A percentile compares a stretch with the other conserved stretches of the same genome.
phyloP scores from a whole-genome alignment of 441 rosid species.

The Corymbia citriodora region DNA sequence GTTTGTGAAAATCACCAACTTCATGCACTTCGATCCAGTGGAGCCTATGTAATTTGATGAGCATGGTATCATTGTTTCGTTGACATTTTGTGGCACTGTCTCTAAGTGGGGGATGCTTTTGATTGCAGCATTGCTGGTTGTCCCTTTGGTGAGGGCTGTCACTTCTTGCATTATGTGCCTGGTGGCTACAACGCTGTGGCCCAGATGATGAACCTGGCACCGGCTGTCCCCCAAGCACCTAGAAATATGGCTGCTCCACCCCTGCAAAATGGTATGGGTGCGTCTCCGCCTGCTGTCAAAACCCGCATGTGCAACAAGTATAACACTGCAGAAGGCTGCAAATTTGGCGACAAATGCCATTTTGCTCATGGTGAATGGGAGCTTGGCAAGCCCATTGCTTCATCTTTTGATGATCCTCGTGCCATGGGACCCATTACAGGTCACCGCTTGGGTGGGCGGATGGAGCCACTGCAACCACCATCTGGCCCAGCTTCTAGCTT shows the following conservation, averaged over 20 bases:
- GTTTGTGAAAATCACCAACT: neutral
- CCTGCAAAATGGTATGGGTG: constrained; percentile 33
- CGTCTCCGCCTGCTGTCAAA: constrained; percentile 33
- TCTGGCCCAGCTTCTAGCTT: constrained; percentile 43
- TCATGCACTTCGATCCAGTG: neutral
- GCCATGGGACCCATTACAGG: constrained; percentile 34
- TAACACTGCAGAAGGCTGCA: constrained; percentile 63
- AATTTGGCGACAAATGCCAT: constrained; percentile 62
- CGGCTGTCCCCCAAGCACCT: constrained; percentile 25
- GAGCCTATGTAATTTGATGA: neutral
- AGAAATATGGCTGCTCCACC: constrained; percentile 30
- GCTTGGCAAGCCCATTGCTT: constrained; percentile 41
- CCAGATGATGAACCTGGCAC: constrained; percentile 56
- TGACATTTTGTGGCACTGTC: neutral
- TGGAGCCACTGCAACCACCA: constrained; percentile 24
- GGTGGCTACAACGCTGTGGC: constrained; percentile 78
- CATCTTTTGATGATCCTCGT: constrained; percentile 42
- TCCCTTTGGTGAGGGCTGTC: constrained; percentile 88
- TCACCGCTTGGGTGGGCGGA: constrained; percentile 29
- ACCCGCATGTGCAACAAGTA: constrained; percentile 62
- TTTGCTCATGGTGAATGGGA: constrained; percentile 85
- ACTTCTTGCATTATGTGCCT: constrained; percentile 70
- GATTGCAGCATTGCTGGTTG: constrained; percentile 77
- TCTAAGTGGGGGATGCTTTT: constrained; percentile 1
- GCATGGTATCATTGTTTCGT: neutral